Base-by-base conservation (phyloP, 1,139 yeast genomes). In the Nakaseomyces uthaithaninus region DNA sequence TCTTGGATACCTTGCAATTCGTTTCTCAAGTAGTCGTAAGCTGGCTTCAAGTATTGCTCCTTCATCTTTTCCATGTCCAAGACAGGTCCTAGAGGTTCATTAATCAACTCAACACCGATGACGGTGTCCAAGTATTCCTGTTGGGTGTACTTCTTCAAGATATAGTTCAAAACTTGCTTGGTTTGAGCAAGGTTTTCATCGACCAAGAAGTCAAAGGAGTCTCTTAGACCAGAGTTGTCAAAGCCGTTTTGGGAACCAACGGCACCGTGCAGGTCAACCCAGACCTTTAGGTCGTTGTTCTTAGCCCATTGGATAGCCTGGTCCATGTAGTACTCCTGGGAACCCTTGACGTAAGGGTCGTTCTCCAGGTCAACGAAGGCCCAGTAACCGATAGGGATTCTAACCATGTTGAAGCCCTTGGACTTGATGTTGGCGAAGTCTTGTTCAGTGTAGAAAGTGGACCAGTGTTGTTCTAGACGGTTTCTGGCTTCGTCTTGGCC, bases 381-480 rank as follows among this genome's bases (percentile, higher is more conserved):
- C 98, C 98, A 89, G 67, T 89, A 91, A 6, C 97, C 97, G 46
- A 89, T 75, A 20, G 97, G 97, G 45, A 89, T 81, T 53, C 97
- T 75, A 27, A 85, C 95, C 46, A 81, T 70, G 64, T 89, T 89
- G 53, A 89, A 71, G 1, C 96, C 96, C 52, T 74, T 72, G 10
- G 52, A 49, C 27, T 72, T 70, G 44, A 91, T 84, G 42, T 70
- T 64, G 38, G 62, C 48, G 53, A 89, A 78, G 62, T 89, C 98
- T 24, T 66, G 62, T 57, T 84, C 93, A 3, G 80, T 76, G 59
- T 77, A 75, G 80, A 86, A 89, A 10, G 83, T 66, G 35, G 65
- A 59, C 95, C 96, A 91, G 64, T 89, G 98, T 18, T 68, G 51
- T 39, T 70, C 64, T 48, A 89, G 68, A 26, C 78, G 65, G 3